Base-by-base conservation (phyloP, 805 yeast species). In the Pichia kluyveri region DNA sequence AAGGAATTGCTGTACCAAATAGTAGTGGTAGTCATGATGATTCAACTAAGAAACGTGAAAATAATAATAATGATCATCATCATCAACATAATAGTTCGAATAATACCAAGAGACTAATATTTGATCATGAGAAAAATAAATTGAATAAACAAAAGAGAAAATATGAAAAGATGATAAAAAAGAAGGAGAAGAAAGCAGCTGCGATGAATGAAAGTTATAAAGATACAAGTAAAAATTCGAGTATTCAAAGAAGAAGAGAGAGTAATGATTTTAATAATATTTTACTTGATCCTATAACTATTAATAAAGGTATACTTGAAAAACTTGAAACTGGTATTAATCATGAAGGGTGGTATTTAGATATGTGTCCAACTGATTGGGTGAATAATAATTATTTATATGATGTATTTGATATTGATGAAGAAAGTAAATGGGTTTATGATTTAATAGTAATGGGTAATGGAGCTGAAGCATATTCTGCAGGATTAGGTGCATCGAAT, bases 341-440 rank as follows among this genome's bases (percentile, higher is more conserved):
- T 4, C 44, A 56, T 15, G 59, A 61, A 5, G 71, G 73, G 12
- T 87, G 96, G 96, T 66, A 63, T 10, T 58, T 86, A 42, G 95
- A 87, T 62, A 69, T 81, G 43, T 67, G 74, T 18, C 87, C 88
- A 0, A 65, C 68, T 27, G 62, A 57, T 2, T 87, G 96, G 96
- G 86, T 82, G 8, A 63, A 64, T 41, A 59, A 64, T 2, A 73
- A 77, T 46, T 66, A 75, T 44, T 65, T 83, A 14, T 50, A 56
- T 30, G 82, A 76, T 48, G 63, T 77, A 41, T 79, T 83, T 15
- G 72, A 70, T 19, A 70, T 85, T 19, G 95, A 87, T 64, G 69
- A 76, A 30, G 89, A 80, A 48, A 85, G 83, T 39, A 87, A 87
- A 62, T 87, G 96, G 96, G 91, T 86, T 18, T 87, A 87, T 61